Evolutionary conservation across 768 basidiomycete species (phyloP).

Genomic region (Obba rivulosa): DNA sequence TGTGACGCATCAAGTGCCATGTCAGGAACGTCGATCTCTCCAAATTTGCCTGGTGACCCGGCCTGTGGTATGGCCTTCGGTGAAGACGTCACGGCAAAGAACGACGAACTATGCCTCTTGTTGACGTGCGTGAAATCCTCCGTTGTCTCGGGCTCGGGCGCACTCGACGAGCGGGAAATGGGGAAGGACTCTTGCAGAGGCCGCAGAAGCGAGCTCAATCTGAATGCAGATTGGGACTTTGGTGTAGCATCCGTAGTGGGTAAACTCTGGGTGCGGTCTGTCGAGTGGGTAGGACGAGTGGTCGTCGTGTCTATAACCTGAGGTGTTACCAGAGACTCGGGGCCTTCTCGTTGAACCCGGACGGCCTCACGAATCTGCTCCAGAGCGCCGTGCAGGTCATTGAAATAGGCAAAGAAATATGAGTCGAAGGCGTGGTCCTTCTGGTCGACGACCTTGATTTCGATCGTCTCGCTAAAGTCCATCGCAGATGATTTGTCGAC

Average conservation of each 20-base stretch:
- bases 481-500: slow-evolving; percentile 84
- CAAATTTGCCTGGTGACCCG: slow-evolving; percentile 21
- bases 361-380: slow-evolving; percentile 79
- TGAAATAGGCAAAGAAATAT: slow-evolving; percentile 95
- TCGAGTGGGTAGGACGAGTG: slow-evolving; percentile 9
- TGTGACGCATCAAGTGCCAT: slow-evolving; percentile 21
- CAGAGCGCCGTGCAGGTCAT: slow-evolving; percentile 69
- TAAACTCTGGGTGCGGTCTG: slow-evolving; percentile 38
- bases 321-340: slow-evolving; percentile 9
- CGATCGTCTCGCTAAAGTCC: slow-evolving; percentile 96
- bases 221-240: slow-evolving; percentile 42
- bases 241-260: slow-evolving; percentile 24
- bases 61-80: slow-evolving; percentile 17
- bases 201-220: slow-evolving; percentile 58
- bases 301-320: slow-evolving; percentile 23
- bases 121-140: slow-evolving; percentile 75
- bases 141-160: slow-evolving; percentile 29
- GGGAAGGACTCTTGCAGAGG: slow-evolving; percentile 59
- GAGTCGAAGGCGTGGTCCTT: slow-evolving; percentile 75
- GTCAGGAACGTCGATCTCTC: slow-evolving; percentile 3
- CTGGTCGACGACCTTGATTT: slow-evolving; percentile 86
- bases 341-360: slow-evolving; percentile 41
- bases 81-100: slow-evolving; percentile 55
- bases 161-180: slow-evolving; percentile 25
- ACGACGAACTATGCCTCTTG: slow-evolving; percentile 47